Percentiles rank a stretch among this genome's conserved stretches.
phyloP scores from a whole-genome alignment of 2,329 filamentous ascomycete genomes.

The Alternaria triticina region DNA sequence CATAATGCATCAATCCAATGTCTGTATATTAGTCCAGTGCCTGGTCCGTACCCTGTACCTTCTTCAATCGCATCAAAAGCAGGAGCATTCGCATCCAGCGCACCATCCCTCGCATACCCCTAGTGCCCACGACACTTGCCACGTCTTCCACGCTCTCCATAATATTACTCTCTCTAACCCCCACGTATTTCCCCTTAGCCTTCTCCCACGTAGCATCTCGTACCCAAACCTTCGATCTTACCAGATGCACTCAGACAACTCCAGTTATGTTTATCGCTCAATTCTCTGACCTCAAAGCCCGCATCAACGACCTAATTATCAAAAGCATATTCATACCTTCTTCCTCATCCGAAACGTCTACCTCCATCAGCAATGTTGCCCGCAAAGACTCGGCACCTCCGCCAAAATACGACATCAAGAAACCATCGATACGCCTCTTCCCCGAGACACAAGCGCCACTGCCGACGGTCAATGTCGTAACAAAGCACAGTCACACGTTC shows the following conservation, averaged over 20 bases:
- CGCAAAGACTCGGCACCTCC: not conserved
- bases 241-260: not conserved
- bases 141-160: not conserved
- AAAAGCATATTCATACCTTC: not conserved
- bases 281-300: not conserved
- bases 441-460: not conserved
- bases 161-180: not conserved
- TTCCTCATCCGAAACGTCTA: not conserved
- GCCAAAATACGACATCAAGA: not conserved
- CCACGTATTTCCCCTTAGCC: not conserved
- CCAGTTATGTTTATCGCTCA: not conserved
- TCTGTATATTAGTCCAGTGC: not conserved
- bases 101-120: not conserved
- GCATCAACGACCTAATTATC: not conserved
- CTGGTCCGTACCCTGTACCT: not conserved
- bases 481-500: slow-evolving; percentile 4
- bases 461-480: not conserved
- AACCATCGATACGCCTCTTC: not conserved
- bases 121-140: not conserved
- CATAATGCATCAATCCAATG: not conserved
- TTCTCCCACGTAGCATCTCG: not conserved
- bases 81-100: not conserved
- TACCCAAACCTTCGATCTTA: not conserved
- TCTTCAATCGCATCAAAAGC: not conserved
- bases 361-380: not conserved